Evolutionary conservation across 495 filamentous ascomycete genomes (phyloP).

Genomic region (Aspergillus biplanus): DNA sequence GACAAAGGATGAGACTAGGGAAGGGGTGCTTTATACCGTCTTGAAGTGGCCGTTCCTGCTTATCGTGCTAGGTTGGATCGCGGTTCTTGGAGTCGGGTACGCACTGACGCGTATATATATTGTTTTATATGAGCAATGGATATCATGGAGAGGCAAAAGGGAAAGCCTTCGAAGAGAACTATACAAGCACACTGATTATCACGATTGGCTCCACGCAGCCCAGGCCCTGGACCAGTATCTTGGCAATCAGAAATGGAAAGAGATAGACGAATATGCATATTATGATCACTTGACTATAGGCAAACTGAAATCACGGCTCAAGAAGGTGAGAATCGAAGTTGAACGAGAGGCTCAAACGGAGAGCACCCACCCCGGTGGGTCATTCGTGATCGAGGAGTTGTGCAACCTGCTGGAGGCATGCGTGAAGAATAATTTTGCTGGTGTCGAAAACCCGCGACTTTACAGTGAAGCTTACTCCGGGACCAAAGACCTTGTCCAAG

Average conservation of each 20-base stretch:
- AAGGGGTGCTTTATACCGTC: slow-evolving; percentile 85
- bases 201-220: slow-evolving; percentile 79
- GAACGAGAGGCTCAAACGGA: slow-evolving; percentile 47
- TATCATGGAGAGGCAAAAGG: slow-evolving; percentile 67
- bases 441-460: slow-evolving; percentile 89
- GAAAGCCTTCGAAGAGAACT: slow-evolving; percentile 70
- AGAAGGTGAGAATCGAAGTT: slow-evolving; percentile 59
- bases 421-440: slow-evolving; percentile 95
- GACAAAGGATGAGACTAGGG: slow-evolving; percentile 87
- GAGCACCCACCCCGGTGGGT: slow-evolving; percentile 30
- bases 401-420: slow-evolving; percentile 79
- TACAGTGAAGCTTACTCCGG: slow-evolving; percentile 97
- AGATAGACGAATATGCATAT: slow-evolving; percentile 87
- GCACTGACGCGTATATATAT: slow-evolving; percentile 85
- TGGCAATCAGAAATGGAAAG: slow-evolving; percentile 85
- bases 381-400: slow-evolving; percentile 70
- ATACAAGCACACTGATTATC: slow-evolving; percentile 70
- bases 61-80: slow-evolving; percentile 78
- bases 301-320: slow-evolving; percentile 75
- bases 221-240: slow-evolving; percentile 79
- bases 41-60: slow-evolving; percentile 90
- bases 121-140: slow-evolving; percentile 74
- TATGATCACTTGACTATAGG: slow-evolving; percentile 85
- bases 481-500: slow-evolving; percentile 89
- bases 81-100: slow-evolving; percentile 70